Base-by-base conservation (phyloP, 1,284 basidiomycete genomes). In the Filobasidium uniguttulatum region DNA sequence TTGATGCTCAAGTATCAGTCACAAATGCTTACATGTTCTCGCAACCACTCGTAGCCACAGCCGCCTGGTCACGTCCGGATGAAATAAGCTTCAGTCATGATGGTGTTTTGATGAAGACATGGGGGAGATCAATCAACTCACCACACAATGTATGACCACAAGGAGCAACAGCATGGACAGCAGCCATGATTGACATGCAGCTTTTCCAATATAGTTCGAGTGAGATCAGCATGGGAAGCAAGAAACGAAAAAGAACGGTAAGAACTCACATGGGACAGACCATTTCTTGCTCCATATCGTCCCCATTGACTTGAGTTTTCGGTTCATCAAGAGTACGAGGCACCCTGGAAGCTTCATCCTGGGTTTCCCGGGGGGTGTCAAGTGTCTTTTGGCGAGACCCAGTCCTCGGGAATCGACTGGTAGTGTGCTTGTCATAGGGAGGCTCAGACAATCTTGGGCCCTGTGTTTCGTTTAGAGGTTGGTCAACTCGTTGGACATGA, bases 141-240 rank as follows among this genome's bases (percentile, higher is more conserved):
- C 48, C 48, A 26, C 48, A 49, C n/a, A 49, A 15, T 15, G 48
- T 49, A 28, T 49, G 48, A 30, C 48, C 48, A 34, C 48, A 49
- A 22, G 48, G 38, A 4, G 38, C 15, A 7, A 49, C 20, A 17
- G 48, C 48, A 36, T 49, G 48, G 20, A 28, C 28, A n/a, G 37
- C 40, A 29, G 35, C 48, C 48, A 49, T 49, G 17, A 49, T 44
- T 6, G 38, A 49, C 48, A 49, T 43, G 17, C 48, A 49, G 3
- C 48, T 49, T 19, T 10, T 17, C 3, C 10, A 12, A 41, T 22
- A 23, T 20, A 20, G 4, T 7, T n/a, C 7, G 22, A 17, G n/a
- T 10, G 31, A 9, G 31, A 33, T 14, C 12, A 22, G 19, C n/a
- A 19, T 19, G n/a, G 28, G 5, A 46, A 30, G 14, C 19, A 5